Base-by-base conservation (phyloP, 768 basidiomycete species). In the Pleurotus platypus region DNA sequence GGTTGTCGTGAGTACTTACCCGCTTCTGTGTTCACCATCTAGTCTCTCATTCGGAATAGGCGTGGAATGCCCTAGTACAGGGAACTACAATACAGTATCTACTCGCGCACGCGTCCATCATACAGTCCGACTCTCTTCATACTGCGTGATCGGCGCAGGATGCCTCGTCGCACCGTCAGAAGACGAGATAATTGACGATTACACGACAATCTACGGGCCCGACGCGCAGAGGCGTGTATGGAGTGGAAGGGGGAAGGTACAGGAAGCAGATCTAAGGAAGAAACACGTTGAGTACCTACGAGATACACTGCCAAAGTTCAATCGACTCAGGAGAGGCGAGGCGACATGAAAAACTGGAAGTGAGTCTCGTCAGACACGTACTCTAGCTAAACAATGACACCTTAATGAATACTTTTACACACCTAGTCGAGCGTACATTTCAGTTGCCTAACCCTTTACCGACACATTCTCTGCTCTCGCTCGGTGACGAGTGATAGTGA, bases 201-300 rank as follows among this genome's bases (percentile, higher is more conserved):
- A 88, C 65, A 95, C 92, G 0, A 86, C 90, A 7, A 77, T 95
- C 4, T 94, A 90, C 67, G 94, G 95, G 0, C 82, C 84, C 4
- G 77, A 79, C 6, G 83, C 87, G 1, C 86, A 92, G 59, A 78
- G 89, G 55, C 76, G 93, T 49, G 80, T 70, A 5, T 97, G 94
- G 92, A 93, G 90, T 61, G 93, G 92, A 13, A 79, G 89, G 59
- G 92, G 92, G 6, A 84, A 85, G 62, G 76, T 86, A 0, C 93
- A 95, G 64, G 94, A 94, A 64, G 79, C 81, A 24, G 93, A 93
- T 64, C 69, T 98, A 58, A 78, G 92, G 54, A 75, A 81, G 46
- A 98, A 98, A 67, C 95, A 98, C 64, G 84, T 86, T 3, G 94
- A 96, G 64, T 98, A 98, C 69, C 77, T 98, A 51, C 77, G 86